Percentiles rank a stretch among this genome's conserved stretches.
phyloP scores from a whole-genome alignment of 2,329 filamentous ascomycete species.

The Volutella citrinella region DNA sequence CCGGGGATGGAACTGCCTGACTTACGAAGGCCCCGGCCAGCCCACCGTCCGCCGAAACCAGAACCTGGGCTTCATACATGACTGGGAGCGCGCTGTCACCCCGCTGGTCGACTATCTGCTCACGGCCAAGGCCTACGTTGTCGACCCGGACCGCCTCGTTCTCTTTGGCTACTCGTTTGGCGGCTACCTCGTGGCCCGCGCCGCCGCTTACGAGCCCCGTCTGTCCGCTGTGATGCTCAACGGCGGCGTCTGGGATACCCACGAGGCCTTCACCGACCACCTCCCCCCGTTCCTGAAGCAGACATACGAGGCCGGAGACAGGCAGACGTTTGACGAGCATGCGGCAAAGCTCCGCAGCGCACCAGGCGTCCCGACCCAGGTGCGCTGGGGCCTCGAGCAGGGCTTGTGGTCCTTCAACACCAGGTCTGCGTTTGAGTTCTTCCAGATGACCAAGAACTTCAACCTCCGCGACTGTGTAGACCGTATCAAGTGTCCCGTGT shows the following conservation, averaged over 20 bases:
- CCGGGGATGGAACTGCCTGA: conserved; percentile 40
- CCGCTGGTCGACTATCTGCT: conserved; percentile 39
- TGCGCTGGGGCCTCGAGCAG: conserved; percentile 23
- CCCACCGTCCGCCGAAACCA: conserved; percentile 38
- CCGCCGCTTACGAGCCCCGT: conserved; percentile 43
- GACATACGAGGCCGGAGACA: conserved; percentile 13
- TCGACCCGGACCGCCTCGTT: conserved; percentile 31
- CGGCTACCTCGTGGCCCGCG: conserved; percentile 37
- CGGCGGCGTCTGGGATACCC: conserved; percentile 36
- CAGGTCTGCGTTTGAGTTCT: conserved; percentile 19
- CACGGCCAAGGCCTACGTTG: conserved; percentile 17
- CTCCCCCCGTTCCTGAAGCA: neutral
- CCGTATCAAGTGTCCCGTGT: conserved; percentile 20
- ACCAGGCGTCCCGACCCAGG: conserved; percentile 5
- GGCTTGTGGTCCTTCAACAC: conserved; percentile 26
- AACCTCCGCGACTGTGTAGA: conserved; percentile 13
- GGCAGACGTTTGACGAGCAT: conserved; percentile 17
- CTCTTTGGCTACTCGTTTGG: conserved; percentile 41
- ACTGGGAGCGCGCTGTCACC: conserved; percentile 41
- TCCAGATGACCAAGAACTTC: conserved; percentile 12
- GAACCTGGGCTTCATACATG: conserved; percentile 40
- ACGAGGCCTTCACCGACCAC: conserved; percentile 10
- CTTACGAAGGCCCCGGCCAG: conserved; percentile 46
- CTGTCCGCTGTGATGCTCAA: conserved; percentile 37
- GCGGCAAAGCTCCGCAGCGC: conserved; percentile 3